Evolutionary conservation across 495 filamentous ascomycete genomes (phyloP).

Genomic region (Evansstolkia leycettana): DNA sequence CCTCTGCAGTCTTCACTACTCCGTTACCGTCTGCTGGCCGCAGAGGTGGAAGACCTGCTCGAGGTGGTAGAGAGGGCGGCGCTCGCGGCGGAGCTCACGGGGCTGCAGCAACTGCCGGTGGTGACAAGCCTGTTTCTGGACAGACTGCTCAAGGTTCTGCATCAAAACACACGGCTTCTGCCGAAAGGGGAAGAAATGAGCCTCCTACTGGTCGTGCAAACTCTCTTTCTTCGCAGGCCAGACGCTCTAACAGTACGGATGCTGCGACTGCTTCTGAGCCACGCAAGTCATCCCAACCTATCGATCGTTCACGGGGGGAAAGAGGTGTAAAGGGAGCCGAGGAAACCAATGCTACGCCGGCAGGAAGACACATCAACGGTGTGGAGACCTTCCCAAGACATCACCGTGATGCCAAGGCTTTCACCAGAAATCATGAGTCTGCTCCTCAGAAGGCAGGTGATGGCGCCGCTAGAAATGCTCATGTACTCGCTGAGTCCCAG

Average conservation of each 20-base stretch:
- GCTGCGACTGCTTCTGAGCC: constrained; percentile 16
- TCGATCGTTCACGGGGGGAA: constrained; percentile 21
- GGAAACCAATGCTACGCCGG: constrained; percentile 12
- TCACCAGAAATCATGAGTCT: constrained; percentile 21
- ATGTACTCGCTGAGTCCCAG: constrained; percentile 25
- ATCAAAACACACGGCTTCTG: constrained; percentile 21
- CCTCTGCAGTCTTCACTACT: constrained; percentile 72
- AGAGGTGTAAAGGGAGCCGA: constrained; percentile 18
- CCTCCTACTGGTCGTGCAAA: constrained; percentile 24
- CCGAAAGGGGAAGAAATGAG: constrained; percentile 30
- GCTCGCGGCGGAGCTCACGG: constrained; percentile 39
- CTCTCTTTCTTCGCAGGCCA: constrained; percentile 27
- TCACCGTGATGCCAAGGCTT: constrained; percentile 23
- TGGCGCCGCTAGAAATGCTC: constrained; percentile 14
- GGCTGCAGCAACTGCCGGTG: constrained; percentile 23
- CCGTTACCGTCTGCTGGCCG: constrained; percentile 54
- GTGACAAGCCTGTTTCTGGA: constrained; percentile 29
- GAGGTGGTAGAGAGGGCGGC: constrained; percentile 42
- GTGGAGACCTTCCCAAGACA: constrained; percentile 21
- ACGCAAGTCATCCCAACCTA: constrained; percentile 18
- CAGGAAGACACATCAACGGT: constrained; percentile 14
- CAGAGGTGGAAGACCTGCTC: constrained; percentile 43
- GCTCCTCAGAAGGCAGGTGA: constrained; percentile 15
- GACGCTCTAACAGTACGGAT: constrained; percentile 28
- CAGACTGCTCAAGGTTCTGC: constrained; percentile 15